Evolutionary conservation across 179 eudicot genomes (phyloP).

Genomic region (Silene noctiflora): DNA sequence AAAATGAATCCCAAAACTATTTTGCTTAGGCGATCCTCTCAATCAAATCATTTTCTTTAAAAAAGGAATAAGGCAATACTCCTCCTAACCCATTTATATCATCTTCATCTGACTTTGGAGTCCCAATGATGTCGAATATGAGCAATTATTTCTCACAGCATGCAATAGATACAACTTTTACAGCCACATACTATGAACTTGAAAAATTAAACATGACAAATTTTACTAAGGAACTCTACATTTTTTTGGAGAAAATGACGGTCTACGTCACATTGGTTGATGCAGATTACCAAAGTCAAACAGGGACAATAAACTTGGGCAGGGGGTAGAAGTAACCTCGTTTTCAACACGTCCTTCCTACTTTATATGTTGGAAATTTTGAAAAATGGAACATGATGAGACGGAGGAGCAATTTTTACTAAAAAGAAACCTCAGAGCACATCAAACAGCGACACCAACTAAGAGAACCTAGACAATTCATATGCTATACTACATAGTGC

Average conservation of each 20-base stretch:
- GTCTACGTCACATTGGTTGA: neutral
- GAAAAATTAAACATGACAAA: too few relatives aligned
- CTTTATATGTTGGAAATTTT: neutral
- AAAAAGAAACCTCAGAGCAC: constrained; percentile 6
- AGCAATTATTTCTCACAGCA: neutral
- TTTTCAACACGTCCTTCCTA: neutral
- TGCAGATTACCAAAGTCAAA: neutral
- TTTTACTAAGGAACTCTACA: too few relatives aligned
- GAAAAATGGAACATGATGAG: neutral
- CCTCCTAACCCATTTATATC: neutral
- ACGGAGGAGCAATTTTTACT: neutral
- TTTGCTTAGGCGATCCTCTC: neutral
- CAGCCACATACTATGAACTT: neutral
- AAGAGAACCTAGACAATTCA: neutral
- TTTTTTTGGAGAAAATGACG: too few relatives aligned
- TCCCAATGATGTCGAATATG: neutral
- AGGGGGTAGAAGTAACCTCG: neutral
- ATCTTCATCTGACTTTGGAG: neutral
- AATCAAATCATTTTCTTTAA: neutral
- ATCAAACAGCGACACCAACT: neutral
- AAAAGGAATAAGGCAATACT: neutral
- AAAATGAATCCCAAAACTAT: neutral
- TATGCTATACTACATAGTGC: neutral
- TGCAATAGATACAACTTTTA: neutral
- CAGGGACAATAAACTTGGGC: neutral